Evolutionary conservation across 768 basidiomycete species (phyloP), one percentile per base, ranked within the genome.

Genomic region (Nidula microcarpa): DNA sequence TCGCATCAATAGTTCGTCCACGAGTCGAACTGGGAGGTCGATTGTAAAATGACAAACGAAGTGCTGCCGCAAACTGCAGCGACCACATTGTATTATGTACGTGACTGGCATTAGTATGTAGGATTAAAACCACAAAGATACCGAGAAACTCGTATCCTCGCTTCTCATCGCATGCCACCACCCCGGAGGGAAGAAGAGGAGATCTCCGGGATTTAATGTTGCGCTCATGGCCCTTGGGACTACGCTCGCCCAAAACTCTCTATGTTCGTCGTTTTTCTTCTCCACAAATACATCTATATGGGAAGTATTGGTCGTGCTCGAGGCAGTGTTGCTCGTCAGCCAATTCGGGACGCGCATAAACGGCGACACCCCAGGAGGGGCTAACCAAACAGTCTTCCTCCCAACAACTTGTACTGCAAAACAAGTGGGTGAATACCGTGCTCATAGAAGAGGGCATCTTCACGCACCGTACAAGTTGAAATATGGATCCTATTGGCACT

Each of bases 121-220:
- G 10, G 16, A 11, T 52, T 60, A 95, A 67, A 92, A 95, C 91
- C 92, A 94, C 80, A 93, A 87, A 33, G 94, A 95, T 45, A 94
- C 78, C 43, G 92, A 94, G 65, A 91, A 87, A 70, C 91, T 93
- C 37, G 76, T 82, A 18, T 81, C 79, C 70, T 91, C 90, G 67
- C 85, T 87, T 57, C 85, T 81, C 89, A 93, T 90, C 14, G 87
- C 88, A 67, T 96, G 93, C 93, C 93, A 96, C 93, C 93, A 96
- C 32, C 90, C 86, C 4, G 90, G 88, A 16, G 96, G 96, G 58
- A 98, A 86, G 64, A 90, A 89, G 44, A 98, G 72, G 43, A 95
- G 53, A 68, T 98, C 96, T 0, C 95, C 96, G 1, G 94, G 86
- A 51, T 77, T 71, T 1, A 98, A 74, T 1, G 82, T 83, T 33